These are phyloP conservation scores for Cyclotella atomus DNA, from an alignment of 108 stramenopile species.

Conservation along the genomic window DNA sequence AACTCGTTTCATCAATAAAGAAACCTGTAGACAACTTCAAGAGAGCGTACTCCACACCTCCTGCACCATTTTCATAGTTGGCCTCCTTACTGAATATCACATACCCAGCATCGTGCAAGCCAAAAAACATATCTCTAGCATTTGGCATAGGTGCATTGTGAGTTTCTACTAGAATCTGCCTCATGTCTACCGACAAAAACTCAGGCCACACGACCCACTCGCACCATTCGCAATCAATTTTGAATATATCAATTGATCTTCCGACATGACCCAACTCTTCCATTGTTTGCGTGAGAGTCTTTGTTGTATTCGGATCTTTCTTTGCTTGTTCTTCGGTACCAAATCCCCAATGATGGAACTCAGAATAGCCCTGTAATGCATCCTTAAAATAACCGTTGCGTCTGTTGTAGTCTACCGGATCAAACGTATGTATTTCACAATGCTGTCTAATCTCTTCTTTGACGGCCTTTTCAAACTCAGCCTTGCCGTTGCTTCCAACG, in stretches of 20 bases:
- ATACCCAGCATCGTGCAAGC: conserved; percentile 48
- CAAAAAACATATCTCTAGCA: conserved; percentile 47
- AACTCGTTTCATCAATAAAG: conserved; percentile 40
- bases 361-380: conserved; percentile 28
- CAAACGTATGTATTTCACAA: conserved; percentile 66
- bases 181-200: conserved; percentile 38
- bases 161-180: conserved; percentile 49
- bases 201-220: conserved; percentile 47
- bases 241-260: conserved; percentile 66
- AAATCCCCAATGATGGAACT: conserved; percentile 45
- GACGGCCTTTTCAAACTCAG: conserved; percentile 55
- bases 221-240: conserved; percentile 58
- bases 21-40: conserved; percentile 44
- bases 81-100: conserved; percentile 53
- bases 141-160: conserved; percentile 50
- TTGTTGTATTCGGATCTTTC: conserved; percentile 20
- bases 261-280: conserved; percentile 57
- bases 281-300: conserved; percentile 50
- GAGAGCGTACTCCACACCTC: conserved; percentile 58
- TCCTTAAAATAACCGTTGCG: conserved; percentile 40
- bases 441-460: conserved; percentile 39
- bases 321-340: conserved; percentile 13
- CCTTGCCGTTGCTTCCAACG: conserved; percentile 60
- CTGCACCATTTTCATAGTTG: conserved; percentile 45
- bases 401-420: conserved; percentile 36